phyloP scores from a whole-genome alignment of 2,329 filamentous ascomycete genomes.

The Chaetomium globosum region DNA sequence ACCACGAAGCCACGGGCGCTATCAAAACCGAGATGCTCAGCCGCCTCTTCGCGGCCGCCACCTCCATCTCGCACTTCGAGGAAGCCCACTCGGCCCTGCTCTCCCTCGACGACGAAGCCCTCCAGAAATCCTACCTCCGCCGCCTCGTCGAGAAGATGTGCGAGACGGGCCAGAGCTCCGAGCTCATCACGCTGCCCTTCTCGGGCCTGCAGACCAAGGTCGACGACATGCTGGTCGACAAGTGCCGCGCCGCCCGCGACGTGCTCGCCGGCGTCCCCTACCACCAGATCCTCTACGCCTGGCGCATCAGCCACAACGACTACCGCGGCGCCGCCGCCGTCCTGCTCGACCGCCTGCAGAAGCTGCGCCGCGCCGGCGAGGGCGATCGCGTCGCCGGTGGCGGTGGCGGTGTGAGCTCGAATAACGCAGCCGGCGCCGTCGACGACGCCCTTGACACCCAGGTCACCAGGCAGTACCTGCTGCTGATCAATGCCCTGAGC shows the following conservation, averaged over 20 bases:
- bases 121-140: conserved; percentile 72
- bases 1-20: conserved; percentile 38
- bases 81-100: conserved; percentile 79
- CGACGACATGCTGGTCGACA: conserved; percentile 73
- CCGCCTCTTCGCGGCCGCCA: conserved; percentile 79
- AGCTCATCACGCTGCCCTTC: conserved; percentile 77
- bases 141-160: conserved; percentile 72
- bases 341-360: conserved; percentile 65
- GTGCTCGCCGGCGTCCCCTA: conserved; percentile 69
- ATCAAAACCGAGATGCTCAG: conserved; percentile 73
- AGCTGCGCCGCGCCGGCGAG: conserved; percentile 61
- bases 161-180: conserved; percentile 64
- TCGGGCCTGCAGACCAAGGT: conserved; percentile 75
- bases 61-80: conserved; percentile 78
- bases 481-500: conserved; percentile 88
- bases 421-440: conserved; percentile 36
- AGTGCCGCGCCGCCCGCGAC: conserved; percentile 70
- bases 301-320: conserved; percentile 80
- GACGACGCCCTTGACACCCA: conserved; percentile 64
- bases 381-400: conserved; percentile 54
- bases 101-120: conserved; percentile 68
- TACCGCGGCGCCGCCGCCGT: conserved; percentile 76
- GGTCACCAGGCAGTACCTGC: conserved; percentile 76
- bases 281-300: conserved; percentile 88
- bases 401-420: conserved; percentile 33